phyloP scores from a whole-genome alignment of 164 flowering plant genomes.

The Magnolia changhungtana region DNA sequence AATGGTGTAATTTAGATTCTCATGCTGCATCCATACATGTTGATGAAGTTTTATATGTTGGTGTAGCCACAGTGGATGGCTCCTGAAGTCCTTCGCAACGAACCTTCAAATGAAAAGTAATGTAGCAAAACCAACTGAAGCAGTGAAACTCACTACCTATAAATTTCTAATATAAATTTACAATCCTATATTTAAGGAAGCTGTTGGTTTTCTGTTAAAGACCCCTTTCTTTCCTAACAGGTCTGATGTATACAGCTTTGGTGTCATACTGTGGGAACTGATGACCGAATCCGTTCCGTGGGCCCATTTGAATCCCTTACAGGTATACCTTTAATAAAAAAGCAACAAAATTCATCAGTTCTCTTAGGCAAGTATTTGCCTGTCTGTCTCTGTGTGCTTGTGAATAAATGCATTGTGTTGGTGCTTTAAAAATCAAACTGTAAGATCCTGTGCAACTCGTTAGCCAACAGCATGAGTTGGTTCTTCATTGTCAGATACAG shows the following conservation, averaged over 20 bases:
- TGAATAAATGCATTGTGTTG: not conserved
- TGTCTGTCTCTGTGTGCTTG: too few relatives aligned
- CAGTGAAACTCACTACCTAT: too few relatives aligned
- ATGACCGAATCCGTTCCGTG: slow-evolving; percentile 77
- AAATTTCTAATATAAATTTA: not conserved
- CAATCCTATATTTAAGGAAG: not conserved
- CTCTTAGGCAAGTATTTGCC: too few relatives aligned
- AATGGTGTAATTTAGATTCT: not conserved
- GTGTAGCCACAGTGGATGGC: slow-evolving; percentile 98
- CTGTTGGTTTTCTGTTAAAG: not conserved
- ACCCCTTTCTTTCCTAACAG: slow-evolving; percentile 27
- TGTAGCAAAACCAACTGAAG: not conserved
- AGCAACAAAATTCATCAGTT: too few relatives aligned
- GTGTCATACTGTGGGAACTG: slow-evolving; percentile 86
- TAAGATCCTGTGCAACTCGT: not conserved
- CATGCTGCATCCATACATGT: not conserved
- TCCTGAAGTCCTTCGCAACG: slow-evolving; percentile 93
- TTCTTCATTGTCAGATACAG: not conserved
- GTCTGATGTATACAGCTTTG: slow-evolving; percentile 88
- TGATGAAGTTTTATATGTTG: slow-evolving; percentile 5
- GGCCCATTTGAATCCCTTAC: slow-evolving; percentile 59
- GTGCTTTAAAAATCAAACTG: not conserved
- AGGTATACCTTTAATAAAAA: slow-evolving; percentile 32
- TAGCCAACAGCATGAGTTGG: not conserved
- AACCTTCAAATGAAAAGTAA: slow-evolving; percentile 91